These are phyloP conservation scores for Alternaria consortialis DNA, from an alignment of 2,329 filamentous ascomycete genomes.

Conservation along the genomic window DNA sequence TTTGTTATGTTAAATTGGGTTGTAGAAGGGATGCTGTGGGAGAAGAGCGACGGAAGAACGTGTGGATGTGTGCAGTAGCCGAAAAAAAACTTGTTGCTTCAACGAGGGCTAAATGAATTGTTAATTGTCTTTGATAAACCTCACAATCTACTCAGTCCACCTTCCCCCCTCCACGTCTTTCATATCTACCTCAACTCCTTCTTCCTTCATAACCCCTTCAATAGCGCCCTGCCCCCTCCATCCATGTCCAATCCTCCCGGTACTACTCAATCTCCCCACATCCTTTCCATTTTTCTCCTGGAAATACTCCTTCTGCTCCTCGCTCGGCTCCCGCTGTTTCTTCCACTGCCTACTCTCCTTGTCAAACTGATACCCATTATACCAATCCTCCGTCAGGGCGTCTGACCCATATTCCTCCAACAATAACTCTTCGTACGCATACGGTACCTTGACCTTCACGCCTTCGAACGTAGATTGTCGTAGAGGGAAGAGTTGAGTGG, in stretches of 20 bases:
- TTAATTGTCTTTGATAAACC: background rate
- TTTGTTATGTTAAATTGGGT: too few species aligned
- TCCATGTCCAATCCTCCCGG: conserved; percentile 1
- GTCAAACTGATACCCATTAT: conserved; percentile 56
- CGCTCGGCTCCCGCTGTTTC: background rate
- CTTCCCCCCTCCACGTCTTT: background rate
- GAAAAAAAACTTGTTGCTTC: too few species aligned
- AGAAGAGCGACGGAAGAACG: too few species aligned
- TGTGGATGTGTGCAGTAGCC: too few species aligned
- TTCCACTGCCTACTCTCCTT: conserved; percentile 39
- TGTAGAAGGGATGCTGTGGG: background rate
- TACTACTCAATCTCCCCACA: conserved; percentile 1
- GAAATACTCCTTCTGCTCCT: conserved; percentile 1
- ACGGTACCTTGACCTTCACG: conserved; percentile 64
- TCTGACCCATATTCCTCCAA: conserved; percentile 64
- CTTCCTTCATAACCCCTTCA: background rate
- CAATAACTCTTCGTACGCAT: conserved; percentile 63
- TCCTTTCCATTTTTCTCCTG: conserved; percentile 7
- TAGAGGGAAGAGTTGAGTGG: conserved; percentile 66
- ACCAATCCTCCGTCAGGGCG: conserved; percentile 58
- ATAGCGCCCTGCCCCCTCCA: conserved; percentile 6
- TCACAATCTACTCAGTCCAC: background rate
- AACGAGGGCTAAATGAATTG: too few species aligned
- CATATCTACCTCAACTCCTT: background rate
- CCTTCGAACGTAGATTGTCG: conserved; percentile 64